phyloP scores from a whole-genome alignment of 106 monocot genomes.

The Xerophyta viscosa region DNA sequence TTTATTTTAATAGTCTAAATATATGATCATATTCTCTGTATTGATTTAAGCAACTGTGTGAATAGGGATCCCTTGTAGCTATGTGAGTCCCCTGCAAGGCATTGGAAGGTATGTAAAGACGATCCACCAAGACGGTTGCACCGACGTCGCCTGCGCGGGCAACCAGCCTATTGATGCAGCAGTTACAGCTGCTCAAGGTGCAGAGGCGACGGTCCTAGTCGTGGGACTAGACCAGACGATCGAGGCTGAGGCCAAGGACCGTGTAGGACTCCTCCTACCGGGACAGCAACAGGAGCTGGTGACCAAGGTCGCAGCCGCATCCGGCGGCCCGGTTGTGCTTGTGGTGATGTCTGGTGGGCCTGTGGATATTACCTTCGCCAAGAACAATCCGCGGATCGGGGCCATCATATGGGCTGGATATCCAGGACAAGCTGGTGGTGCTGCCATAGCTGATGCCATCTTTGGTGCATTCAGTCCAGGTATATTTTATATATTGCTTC shows the following conservation, averaged over 20 bases:
- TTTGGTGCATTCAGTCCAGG: constrained; percentile 83
- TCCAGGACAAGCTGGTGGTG: constrained; percentile 78
- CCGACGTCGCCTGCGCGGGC: constrained; percentile 32
- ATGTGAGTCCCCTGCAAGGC: neutral
- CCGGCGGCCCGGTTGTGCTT: constrained; percentile 53
- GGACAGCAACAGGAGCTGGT: constrained; percentile 74
- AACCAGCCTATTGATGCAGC: constrained; percentile 50
- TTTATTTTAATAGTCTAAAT: neutral
- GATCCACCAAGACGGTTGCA: neutral
- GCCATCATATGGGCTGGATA: constrained; percentile 90
- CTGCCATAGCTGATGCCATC: constrained; percentile 60
- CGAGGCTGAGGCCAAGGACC: constrained; percentile 71
- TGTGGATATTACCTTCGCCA: constrained; percentile 68
- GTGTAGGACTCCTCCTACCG: constrained; percentile 69
- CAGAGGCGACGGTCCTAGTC: constrained; percentile 60
- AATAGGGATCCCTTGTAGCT: constrained; percentile 26
- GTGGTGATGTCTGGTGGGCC: constrained; percentile 82
- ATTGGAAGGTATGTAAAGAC: neutral
- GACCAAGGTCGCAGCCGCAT: constrained; percentile 22
- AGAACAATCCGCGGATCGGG: constrained; percentile 33
- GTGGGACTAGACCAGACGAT: constrained; percentile 63
- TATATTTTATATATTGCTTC: no score
- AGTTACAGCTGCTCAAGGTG: constrained; percentile 23
- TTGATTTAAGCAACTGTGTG: neutral
- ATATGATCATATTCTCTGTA: neutral